Evolutionary conservation across 192 early-diverging fungal species (phyloP), one percentile per base, ranked within the genome.

Genomic region (Backusella sp.): DNA sequence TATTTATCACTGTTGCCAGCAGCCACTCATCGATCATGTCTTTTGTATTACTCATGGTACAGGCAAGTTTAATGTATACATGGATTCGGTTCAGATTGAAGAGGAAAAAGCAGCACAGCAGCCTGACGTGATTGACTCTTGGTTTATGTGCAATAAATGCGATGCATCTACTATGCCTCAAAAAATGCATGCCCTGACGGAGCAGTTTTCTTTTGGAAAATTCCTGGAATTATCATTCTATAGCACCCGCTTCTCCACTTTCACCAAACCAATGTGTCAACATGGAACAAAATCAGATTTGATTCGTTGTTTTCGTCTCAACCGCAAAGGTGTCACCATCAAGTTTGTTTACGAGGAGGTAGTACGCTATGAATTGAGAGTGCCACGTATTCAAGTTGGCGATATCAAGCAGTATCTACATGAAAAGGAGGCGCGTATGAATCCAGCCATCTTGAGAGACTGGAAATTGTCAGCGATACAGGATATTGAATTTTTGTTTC

Each of bases 121-220:
- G 79, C 89, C 88, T 56, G 85, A 90, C 59, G 78, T 73, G 30
- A 91, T 97, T n/a, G 77, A 93, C 9, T 92, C 93, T 82, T 98
- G 96, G 96, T 88, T 88, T 17, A 75, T 84, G 56, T 98, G 97
- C 80, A 88, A 86, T 67, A 77, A 87, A n/a, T 97, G 96, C 83
- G 69, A 84, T 19, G 76, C 82, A 26, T 76, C 76, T 12, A 93
- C 94, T 2, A 90, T 89, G 1, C 83, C 88, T 6, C 82, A 89
- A 17, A 82, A 81, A 14, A 86, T 98, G 85, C 92, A 94, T 9
- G 84, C 85, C 37, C 91, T 90, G 15, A 87, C 94, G 0, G 91
- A 91, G 85, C 85, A 89, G 28, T 96, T 93, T 76, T 98, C 97
- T 2, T 97, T 97, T 86, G 96, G 93, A 44, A 98, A 98, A 82